Evolutionary conservation across 2,329 filamentous ascomycete genomes (phyloP).

Genomic region (Parafenestella ontariensis): DNA sequence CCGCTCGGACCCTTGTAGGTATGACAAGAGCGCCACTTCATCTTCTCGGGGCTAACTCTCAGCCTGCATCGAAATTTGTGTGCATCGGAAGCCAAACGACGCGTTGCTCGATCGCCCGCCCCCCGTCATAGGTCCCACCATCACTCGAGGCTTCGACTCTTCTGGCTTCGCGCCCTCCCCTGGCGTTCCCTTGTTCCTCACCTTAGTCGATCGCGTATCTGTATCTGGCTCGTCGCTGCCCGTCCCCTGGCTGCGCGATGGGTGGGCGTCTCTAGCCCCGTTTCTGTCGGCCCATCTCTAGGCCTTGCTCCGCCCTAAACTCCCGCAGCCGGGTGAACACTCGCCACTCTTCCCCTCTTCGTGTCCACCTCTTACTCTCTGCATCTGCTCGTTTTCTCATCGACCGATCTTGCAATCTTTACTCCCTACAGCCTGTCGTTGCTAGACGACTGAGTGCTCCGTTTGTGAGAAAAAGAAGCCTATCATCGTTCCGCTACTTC

Average conservation of each 20-base stretch:
- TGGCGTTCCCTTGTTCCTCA: slow-evolving; percentile 17
- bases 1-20: slow-evolving; percentile 1
- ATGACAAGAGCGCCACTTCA: slow-evolving; percentile 8
- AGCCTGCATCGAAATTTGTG: slow-evolving; percentile 19
- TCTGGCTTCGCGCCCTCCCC: slow-evolving; percentile 7
- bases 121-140: slow-evolving; percentile 17
- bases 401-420: slow-evolving; percentile 14
- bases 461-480: not conserved
- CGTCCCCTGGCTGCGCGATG: slow-evolving; percentile 25
- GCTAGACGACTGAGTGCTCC: slow-evolving; percentile 15
- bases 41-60: slow-evolving; percentile 12
- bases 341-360: slow-evolving; percentile 36
- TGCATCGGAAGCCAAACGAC: slow-evolving; percentile 20
- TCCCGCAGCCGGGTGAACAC: slow-evolving; percentile 22
- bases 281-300: slow-evolving; percentile 35
- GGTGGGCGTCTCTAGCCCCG: slow-evolving; percentile 25
- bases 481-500: slow-evolving; percentile 10
- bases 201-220: slow-evolving; percentile 27
- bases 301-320: slow-evolving; percentile 28
- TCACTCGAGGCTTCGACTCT: slow-evolving; percentile 10
- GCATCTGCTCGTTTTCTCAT: slow-evolving; percentile 8
- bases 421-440: slow-evolving; percentile 26
- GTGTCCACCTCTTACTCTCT: slow-evolving; percentile 13
- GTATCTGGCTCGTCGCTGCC: slow-evolving; percentile 20
- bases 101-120: slow-evolving; percentile 21